Evolutionary conservation across 768 basidiomycete genomes (phyloP), one percentile per base, ranked within the genome.

Genomic region (Russula vinacea): DNA sequence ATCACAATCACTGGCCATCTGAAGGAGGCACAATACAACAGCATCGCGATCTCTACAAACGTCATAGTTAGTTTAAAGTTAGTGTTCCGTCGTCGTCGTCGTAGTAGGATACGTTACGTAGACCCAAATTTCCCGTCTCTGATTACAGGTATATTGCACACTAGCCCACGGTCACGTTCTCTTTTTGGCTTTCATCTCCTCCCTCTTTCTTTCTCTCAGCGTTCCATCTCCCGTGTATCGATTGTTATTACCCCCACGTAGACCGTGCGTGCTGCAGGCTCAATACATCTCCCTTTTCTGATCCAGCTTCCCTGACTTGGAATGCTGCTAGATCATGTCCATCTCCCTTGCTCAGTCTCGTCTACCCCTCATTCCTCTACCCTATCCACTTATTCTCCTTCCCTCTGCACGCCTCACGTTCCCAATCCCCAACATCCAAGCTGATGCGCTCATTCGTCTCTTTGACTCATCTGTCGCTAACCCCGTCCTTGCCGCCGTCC

Each of bases 341-440:
- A n/a, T 37, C 37, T 32, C 37, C 2, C 17, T 51, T 29, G 42
- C 57, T 6, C 33, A 40, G 0, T 13, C 33, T n/a, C 26, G 14
- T 24, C 58, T 94, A 7, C 85, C 87, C 4, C 76, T 93, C 33
- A 78, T 95, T 53, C 79, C 83, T 6, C 83, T 95, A 33, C 80
- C 84, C 0, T 79, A 87, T 66, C 93, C 93, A 0, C 76, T 84
- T 51, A 76, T 94, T 62, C 83, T 94, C 42, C 82, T 92, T 14
- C 93, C 93, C 0, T 84, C 84, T 9, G 84, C 88, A 0, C 78
- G 85, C 16, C 77, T 90, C 50, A 86, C 89, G 0, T 74, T 93
- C 63, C 85, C 88, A 0, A 80, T 95, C 24, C 78, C 84, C 19
- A 79, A 78, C 22, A 67, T 80, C 26, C 79, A 87, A 40, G 90